A percentile compares a stretch with the other conserved stretches of the same genome.
phyloP scores from a whole-genome alignment of 352 stramenopile species.

The Pythium sukuiense region DNA sequence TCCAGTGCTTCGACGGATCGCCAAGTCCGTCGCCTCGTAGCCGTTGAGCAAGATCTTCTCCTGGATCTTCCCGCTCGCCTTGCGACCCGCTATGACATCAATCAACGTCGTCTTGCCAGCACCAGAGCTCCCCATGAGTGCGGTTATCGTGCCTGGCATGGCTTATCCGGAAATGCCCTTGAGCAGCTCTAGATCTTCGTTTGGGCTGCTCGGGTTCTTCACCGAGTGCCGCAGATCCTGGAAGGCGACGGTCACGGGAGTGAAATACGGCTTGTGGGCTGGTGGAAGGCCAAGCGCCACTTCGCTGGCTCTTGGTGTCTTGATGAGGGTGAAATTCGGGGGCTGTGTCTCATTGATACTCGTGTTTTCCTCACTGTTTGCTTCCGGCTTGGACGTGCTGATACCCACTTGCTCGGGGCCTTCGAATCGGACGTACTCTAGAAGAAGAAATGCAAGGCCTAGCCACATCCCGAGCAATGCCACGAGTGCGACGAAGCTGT shows the following conservation, averaged over 20 bases:
- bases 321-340: not conserved
- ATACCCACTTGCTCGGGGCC: conserved; percentile 12
- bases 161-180: conserved; percentile 52
- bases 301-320: not conserved
- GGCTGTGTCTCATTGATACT: not conserved
- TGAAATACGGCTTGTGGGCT: not conserved
- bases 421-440: conserved; percentile 37
- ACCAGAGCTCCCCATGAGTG: conserved; percentile 72
- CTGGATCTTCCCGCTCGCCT: conserved; percentile 83
- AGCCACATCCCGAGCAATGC: conserved; percentile 29
- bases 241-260: conserved; percentile 45
- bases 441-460: conserved; percentile 20
- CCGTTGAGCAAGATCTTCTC: conserved; percentile 91
- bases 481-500: conserved; percentile 24
- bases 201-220: conserved; percentile 21
- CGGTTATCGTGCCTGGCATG: conserved; percentile 51
- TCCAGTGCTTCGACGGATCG: conserved; percentile 39
- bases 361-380: too few species aligned
- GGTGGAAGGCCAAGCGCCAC: not conserved
- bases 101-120: conserved; percentile 95
- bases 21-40: conserved; percentile 58
- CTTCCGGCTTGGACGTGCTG: not conserved
- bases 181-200: conserved; percentile 50
- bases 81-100: conserved; percentile 93
- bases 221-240: conserved; percentile 49